phyloP scores from a whole-genome alignment of 2,329 filamentous ascomycete genomes.

The Shiraia sp. region DNA sequence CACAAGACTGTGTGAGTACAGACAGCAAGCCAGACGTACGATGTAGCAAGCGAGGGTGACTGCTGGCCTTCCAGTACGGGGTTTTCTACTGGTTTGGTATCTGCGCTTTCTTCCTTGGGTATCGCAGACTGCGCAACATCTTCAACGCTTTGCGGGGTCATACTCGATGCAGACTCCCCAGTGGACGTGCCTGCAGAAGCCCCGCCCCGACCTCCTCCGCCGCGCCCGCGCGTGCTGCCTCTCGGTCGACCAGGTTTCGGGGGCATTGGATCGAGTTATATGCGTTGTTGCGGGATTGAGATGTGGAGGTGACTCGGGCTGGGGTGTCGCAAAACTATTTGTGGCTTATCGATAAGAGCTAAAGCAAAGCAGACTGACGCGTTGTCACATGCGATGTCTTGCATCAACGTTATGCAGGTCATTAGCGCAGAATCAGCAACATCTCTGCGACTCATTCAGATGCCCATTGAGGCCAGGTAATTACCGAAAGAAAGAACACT shows the following conservation, averaged over 20 bases:
- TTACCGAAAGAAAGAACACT: slow-evolving; percentile 15
- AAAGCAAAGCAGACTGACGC: slow-evolving; percentile 6
- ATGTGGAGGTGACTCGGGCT: slow-evolving; percentile 1
- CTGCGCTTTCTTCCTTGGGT: slow-evolving; percentile 25
- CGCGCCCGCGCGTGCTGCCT: slow-evolving; percentile 25
- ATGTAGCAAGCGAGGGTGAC: slow-evolving; percentile 10
- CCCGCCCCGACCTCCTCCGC: slow-evolving; percentile 20
- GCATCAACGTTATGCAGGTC: slow-evolving; percentile 1
- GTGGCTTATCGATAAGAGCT: slow-evolving; percentile 35
- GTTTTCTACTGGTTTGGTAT: slow-evolving; percentile 18
- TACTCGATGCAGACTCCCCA: slow-evolving; percentile 15
- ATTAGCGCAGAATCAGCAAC: slow-evolving; percentile 1
- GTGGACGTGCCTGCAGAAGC: slow-evolving; percentile 15
- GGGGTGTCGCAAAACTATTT: slow-evolving; percentile 19
- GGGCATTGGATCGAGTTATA: slow-evolving; percentile 26
- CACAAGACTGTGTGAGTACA: neutral
- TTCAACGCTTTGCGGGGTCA: slow-evolving; percentile 20
- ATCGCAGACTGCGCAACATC: slow-evolving; percentile 11
- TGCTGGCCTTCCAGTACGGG: slow-evolving; percentile 15
- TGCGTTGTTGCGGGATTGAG: neutral
- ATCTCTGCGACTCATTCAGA: slow-evolving; percentile 2
- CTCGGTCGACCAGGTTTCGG: slow-evolving; percentile 33
- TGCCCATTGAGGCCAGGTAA: too few species aligned
- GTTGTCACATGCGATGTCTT: slow-evolving; percentile 22
- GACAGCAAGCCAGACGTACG: slow-evolving; percentile 10